Evolutionary conservation across 2,329 filamentous ascomycete species (phyloP).

Genomic region (Pleoardoris graminearum): DNA sequence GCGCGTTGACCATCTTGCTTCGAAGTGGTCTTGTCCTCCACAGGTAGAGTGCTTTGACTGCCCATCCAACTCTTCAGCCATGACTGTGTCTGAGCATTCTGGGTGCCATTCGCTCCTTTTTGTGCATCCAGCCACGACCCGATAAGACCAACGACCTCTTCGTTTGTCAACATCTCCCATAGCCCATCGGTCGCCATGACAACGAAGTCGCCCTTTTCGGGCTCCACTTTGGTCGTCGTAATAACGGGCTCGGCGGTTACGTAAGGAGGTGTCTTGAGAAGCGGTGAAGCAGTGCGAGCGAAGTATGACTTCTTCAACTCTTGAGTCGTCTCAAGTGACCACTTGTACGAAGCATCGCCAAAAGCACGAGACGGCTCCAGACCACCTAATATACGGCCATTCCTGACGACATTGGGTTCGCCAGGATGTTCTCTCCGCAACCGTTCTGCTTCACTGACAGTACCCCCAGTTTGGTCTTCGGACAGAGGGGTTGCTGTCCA

Average conservation of each 20-base stretch:
- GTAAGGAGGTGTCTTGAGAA: constrained; percentile 90
- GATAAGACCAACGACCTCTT: constrained; percentile 94
- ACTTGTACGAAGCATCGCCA: constrained; percentile 96
- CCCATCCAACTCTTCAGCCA: constrained; percentile 74
- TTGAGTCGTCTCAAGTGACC: constrained; percentile 81
- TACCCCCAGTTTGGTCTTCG: constrained; percentile 90
- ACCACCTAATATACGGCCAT: constrained; percentile 88
- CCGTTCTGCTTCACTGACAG: constrained; percentile 79
- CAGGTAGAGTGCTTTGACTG: constrained; percentile 65
- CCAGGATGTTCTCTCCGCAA: constrained; percentile 85
- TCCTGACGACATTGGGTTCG: constrained; percentile 83
- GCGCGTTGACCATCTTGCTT: constrained; percentile 69
- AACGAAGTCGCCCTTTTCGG: constrained; percentile 88
- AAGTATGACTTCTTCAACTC: constrained; percentile 87
- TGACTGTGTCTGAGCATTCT: constrained; percentile 51
- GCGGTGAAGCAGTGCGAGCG: constrained; percentile 72
- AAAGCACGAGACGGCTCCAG: constrained; percentile 93
- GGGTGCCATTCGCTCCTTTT: constrained; percentile 42
- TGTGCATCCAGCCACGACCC: constrained; percentile 95
- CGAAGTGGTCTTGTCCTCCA: constrained; percentile 62
- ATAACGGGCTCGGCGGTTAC: constrained; percentile 95
- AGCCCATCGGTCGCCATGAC: constrained; percentile 96
- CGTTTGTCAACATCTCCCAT: constrained; percentile 99
- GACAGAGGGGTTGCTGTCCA: constrained; percentile 91
- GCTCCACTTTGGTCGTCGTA: constrained; percentile 88